Evolutionary conservation across 1,139 yeast genomes (phyloP).

Genomic region (Yamadazyma siamensis): DNA sequence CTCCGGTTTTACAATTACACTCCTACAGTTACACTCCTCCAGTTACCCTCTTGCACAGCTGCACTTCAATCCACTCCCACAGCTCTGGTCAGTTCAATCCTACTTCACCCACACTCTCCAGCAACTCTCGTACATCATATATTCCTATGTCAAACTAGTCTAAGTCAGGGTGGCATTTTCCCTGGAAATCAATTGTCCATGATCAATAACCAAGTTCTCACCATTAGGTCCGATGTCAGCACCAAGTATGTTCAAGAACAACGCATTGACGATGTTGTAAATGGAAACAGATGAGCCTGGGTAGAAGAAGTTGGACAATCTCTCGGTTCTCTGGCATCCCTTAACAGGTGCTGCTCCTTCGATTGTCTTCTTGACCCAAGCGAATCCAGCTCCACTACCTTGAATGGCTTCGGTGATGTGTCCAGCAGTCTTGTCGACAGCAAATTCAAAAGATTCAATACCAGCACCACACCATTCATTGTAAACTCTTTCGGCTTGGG

Average conservation of each 20-base stretch:
- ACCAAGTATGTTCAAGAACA: slow-evolving; percentile 11
- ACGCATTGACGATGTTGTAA: slow-evolving; percentile 6
- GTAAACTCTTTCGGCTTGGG: slow-evolving; percentile 22
- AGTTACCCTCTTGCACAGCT: too few species aligned
- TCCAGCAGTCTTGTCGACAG: slow-evolving; percentile 23
- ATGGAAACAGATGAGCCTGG: slow-evolving; percentile 16
- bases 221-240: slow-evolving; percentile 15
- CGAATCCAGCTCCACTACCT: slow-evolving; percentile 30
- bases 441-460: slow-evolving; percentile 26
- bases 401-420: slow-evolving; percentile 23
- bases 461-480: slow-evolving; percentile 32
- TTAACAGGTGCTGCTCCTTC: slow-evolving; percentile 21
- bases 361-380: slow-evolving; percentile 21
- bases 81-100: too few species aligned
- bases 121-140: too few species aligned
- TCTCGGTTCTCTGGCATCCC: slow-evolving; percentile 24
- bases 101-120: too few species aligned
- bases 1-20: too few species aligned
- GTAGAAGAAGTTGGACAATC: slow-evolving; percentile 22
- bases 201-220: slow-evolving; percentile 10
- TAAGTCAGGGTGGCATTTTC: slow-evolving; percentile 6
- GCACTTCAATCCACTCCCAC: too few species aligned
- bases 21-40: too few species aligned
- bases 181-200: slow-evolving; percentile 6
- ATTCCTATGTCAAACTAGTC: too few species aligned